Evolutionary conservation across 441 rosid species (phyloP), one percentile per base, ranked within the genome.

Genomic region (Jatropha multifida): DNA sequence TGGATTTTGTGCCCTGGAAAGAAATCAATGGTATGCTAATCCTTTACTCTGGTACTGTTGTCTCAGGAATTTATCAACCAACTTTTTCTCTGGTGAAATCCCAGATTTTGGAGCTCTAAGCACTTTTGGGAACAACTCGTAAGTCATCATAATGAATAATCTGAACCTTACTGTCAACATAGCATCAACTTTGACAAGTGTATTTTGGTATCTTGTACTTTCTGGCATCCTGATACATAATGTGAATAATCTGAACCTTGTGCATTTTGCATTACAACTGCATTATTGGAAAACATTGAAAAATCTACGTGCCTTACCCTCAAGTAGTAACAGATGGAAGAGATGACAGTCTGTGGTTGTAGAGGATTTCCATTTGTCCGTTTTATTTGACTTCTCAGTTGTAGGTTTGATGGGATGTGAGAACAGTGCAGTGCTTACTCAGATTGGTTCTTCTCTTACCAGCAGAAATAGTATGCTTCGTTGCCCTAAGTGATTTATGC

Each of bases 81-180:
- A 95, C 86, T 95, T 89, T 77, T 92, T 95, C 86, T 91, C 94
- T 10, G 99, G 98, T 32, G 97, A 90, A 84, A 93, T 95, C 44
- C 99, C 99, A 8, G 97, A 92, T 76, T 83, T 88, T 72, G 99
- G 99, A 79, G 87, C 91, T 62, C 82, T 94, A 42, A 89, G 92
- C 86, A 83, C 85, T 71, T 94, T 94, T 49, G 89, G 93, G 41
- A 84, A 76, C 68, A 86, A 83, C 63, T 90, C 99, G 98, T 95
- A 79, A 93, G 98, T 81, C 65, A 48, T 75, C 56, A n/a, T 74
- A 20, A 3, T 46, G 32, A 13, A 32, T 0, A 32, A 32, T 32
- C 32, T 32, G 32, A 32, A 1, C 27, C 23, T 18, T 12, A 72
- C 15, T n/a, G 54, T 9, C n/a, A 44, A 2, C 15, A 15, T 15